phyloP scores from a whole-genome alignment of 352 stramenopile genomes.

The Phytophthora niederhauseri region DNA sequence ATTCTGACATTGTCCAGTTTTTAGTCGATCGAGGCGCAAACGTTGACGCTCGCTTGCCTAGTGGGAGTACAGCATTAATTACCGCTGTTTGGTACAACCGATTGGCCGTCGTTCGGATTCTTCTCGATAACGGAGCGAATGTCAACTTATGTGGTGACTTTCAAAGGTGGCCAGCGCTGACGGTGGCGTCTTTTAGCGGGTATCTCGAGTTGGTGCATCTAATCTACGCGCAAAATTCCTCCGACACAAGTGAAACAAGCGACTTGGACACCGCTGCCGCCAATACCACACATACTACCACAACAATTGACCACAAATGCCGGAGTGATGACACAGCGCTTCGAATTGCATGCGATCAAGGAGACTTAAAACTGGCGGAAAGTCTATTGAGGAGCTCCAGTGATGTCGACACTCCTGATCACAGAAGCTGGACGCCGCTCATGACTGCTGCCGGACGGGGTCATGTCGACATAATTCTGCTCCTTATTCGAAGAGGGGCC shows the following conservation, averaged over 20 bases:
- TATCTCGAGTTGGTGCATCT: not conserved
- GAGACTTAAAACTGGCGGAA: not conserved
- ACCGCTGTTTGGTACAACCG: not conserved
- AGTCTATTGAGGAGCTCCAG: not conserved
- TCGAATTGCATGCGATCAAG: not conserved
- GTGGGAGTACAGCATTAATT: not conserved
- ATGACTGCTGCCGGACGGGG: not conserved
- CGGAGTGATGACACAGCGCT: not conserved
- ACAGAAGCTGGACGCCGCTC: not conserved
- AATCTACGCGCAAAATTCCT: not conserved
- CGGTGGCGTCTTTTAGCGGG: not conserved
- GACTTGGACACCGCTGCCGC: not conserved
- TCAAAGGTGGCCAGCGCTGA: not conserved
- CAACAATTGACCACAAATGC: not conserved
- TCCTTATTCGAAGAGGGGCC: not conserved
- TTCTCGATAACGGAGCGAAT: not conserved
- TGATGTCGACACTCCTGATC: not conserved
- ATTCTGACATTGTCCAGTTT: not conserved
- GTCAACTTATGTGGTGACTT: not conserved
- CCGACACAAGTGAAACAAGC: not conserved
- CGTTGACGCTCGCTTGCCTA: not conserved
- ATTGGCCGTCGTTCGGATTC: not conserved
- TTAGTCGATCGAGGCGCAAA: not conserved
- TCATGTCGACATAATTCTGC: not conserved
- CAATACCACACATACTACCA: not conserved